A percentile compares a stretch with the other conserved stretches of the same genome.
These are phyloP conservation scores for Protomyces pachydermus DNA, from an alignment of 1,139 yeast genomes.

Conservation along the genomic window DNA sequence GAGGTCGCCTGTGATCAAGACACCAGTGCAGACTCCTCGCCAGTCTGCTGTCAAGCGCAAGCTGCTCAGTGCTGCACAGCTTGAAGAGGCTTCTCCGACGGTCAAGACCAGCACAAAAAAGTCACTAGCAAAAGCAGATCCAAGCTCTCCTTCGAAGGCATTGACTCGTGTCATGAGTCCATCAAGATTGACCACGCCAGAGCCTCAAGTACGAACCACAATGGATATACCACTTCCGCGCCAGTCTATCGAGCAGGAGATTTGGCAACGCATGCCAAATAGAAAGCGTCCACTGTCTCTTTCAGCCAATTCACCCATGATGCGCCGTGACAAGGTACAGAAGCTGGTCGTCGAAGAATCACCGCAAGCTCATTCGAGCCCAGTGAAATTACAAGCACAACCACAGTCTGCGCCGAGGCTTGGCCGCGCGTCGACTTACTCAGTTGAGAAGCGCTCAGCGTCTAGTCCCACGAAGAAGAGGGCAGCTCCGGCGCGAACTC, in stretches of 20 bases:
- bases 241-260: background rate
- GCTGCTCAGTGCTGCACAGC: background rate
- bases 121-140: background rate
- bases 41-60: no score
- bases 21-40: no score
- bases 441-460: background rate
- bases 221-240: slow-evolving; percentile 7
- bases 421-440: no score
- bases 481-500: background rate
- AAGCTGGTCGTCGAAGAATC: background rate
- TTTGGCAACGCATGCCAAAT: background rate
- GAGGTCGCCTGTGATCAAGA: no score
- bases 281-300: background rate
- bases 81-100: background rate
- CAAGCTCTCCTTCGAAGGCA: background rate
- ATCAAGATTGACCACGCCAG: background rate
- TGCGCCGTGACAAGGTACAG: background rate
- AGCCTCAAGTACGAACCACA: background rate
- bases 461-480: background rate
- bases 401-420: no score
- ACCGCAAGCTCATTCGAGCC: background rate
- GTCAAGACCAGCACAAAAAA: background rate
- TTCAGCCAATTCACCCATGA: background rate
- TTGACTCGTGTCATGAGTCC: no score
- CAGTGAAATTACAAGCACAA: no score